These are phyloP conservation scores for Termitomyces bulborhizus DNA, from an alignment of 768 basidiomycete species.

Conservation along the genomic window DNA sequence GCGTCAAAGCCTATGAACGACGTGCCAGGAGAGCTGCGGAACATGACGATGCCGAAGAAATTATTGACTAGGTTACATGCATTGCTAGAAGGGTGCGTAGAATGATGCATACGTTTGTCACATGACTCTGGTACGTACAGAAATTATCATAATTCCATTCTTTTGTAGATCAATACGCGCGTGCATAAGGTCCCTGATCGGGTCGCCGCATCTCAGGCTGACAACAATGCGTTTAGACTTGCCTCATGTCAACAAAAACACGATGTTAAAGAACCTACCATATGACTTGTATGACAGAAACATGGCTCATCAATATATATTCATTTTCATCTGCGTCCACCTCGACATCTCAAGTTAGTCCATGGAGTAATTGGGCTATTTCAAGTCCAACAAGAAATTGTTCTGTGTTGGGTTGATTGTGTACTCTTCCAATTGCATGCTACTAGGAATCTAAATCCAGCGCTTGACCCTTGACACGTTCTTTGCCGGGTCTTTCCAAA, in stretches of 20 bases:
- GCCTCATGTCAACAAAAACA: constrained; percentile 9
- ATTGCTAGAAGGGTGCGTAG: background rate
- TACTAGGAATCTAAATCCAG: background rate
- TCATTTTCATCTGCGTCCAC: constrained; percentile 1
- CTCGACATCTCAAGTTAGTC: background rate
- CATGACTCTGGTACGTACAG: constrained; percentile 5
- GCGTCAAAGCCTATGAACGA: constrained; percentile 52
- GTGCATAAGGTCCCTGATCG: background rate
- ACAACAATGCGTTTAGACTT: background rate
- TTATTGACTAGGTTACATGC: constrained; percentile 32
- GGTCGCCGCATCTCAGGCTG: background rate
- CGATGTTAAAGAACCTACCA: constrained; percentile 6
- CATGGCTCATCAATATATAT: constrained; percentile 10
- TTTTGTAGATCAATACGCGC: background rate
- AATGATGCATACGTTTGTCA: constrained; percentile 5
- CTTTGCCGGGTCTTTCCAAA: background rate
- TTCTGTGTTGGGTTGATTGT: background rate
- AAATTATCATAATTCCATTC: constrained; percentile 1
- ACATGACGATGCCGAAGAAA: constrained; percentile 55
- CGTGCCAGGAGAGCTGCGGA: constrained; percentile 44
- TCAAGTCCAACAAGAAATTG: background rate
- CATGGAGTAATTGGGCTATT: constrained; percentile 5
- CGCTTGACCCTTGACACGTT: background rate
- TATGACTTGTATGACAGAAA: constrained; percentile 6
- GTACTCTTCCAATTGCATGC: constrained; percentile 3